Conservation (phyloP, 129 eudicot genomes). For the Apium graveolens region DNA sequence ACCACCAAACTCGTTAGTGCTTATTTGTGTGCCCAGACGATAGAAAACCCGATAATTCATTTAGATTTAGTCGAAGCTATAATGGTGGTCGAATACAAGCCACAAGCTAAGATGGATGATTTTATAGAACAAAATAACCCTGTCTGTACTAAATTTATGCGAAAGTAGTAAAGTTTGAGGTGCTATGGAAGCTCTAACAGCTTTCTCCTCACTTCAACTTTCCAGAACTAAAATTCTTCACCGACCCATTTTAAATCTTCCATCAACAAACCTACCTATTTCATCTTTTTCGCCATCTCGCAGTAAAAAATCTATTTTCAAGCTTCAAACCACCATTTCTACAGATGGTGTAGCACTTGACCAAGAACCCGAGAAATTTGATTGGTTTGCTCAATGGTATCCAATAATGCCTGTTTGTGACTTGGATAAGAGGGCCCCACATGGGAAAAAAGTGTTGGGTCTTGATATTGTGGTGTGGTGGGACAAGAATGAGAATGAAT, state of each 20-base stretch:
- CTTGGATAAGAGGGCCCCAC: slow-evolving; percentile 72
- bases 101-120: background rate
- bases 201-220: slow-evolving; percentile 30
- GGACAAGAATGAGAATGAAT: slow-evolving; percentile 55
- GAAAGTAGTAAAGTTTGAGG: background rate
- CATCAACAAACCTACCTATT: slow-evolving; percentile 12
- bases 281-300: slow-evolving; percentile 17
- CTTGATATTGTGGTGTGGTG: slow-evolving; percentile 83
- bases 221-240: slow-evolving; percentile 10
- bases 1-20: no score
- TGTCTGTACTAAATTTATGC: no score
- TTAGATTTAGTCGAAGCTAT: no score
- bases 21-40: no score
- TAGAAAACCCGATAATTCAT: no score
- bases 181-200: slow-evolving; percentile 51
- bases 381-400: slow-evolving; percentile 77
- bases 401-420: slow-evolving; percentile 64
- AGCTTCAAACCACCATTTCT: slow-evolving; percentile 29
- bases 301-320: slow-evolving; percentile 23
- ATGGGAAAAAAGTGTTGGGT: slow-evolving; percentile 68
- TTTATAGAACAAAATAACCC: background rate
- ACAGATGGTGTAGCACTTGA: slow-evolving; percentile 27
- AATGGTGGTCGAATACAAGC: background rate
- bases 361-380: slow-evolving; percentile 44
- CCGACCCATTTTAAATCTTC: slow-evolving; percentile 24